A percentile compares a stretch with the other conserved stretches of the same genome.
Conservation (phyloP, 306 rosid species). For the Biancaea sappan region DNA sequence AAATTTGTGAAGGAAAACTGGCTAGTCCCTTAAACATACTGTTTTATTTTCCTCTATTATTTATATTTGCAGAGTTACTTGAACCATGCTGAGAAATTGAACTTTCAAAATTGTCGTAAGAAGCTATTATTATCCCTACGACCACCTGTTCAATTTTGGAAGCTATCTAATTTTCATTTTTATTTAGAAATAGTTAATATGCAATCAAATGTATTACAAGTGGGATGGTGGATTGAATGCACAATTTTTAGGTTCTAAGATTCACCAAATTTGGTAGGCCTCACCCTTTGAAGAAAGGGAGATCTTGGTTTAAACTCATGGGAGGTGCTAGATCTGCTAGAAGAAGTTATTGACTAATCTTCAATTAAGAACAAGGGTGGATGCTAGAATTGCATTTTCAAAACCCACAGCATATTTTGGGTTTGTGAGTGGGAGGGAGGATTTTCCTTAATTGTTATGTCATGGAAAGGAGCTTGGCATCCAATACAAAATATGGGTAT, state of each 20-base stretch:
- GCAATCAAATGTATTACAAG: not conserved
- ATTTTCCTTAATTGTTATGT: not conserved
- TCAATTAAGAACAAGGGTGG: not conserved
- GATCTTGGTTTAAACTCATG: not conserved
- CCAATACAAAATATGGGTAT: constrained; percentile 1
- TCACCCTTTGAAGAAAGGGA: not conserved
- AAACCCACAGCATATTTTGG: not conserved
- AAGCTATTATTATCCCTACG: not conserved
- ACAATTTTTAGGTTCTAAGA: not conserved
- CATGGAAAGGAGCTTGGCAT: not conserved
- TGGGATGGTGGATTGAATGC: not conserved
- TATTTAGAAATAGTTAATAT: not conserved
- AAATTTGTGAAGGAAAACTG: no score
- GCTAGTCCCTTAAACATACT: no score
- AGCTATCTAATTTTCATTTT: not conserved
- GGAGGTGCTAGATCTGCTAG: constrained; percentile 18
- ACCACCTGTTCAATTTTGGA: not conserved
- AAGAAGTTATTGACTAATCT: constrained; percentile 2
- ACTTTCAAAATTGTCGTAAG: no score
- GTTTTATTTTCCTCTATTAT: no score
- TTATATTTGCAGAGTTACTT: no score
- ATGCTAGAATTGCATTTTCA: constrained; percentile 11
- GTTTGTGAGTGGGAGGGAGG: not conserved
- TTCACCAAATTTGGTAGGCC: not conserved
- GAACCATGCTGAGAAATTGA: not conserved